Percentiles rank a stretch among this genome's conserved stretches.
phyloP scores from a whole-genome alignment of 202 grass and related monocot genomes.

The Digitaria exilis region DNA sequence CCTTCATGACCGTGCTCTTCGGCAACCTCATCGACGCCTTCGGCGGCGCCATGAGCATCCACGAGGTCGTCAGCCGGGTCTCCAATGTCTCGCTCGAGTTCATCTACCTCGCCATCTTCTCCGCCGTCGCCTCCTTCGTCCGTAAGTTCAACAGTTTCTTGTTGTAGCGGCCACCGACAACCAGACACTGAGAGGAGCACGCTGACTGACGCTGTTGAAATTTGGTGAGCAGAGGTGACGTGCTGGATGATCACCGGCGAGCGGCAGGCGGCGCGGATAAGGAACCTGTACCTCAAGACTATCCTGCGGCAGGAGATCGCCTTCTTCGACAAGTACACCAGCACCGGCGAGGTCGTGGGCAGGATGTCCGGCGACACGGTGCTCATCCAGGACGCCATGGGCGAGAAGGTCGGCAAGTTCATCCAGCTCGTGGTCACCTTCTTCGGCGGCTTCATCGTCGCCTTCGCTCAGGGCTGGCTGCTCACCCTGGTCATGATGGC shows the following conservation, averaged over 20 bases:
- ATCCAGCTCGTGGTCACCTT: conserved; percentile 77
- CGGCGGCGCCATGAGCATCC: conserved; percentile 58
- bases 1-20: conserved; percentile 87
- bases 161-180: too few relatives aligned
- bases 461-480: conserved; percentile 81
- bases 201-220: too few relatives aligned
- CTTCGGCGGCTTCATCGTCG: conserved; percentile 82
- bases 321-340: conserved; percentile 94
- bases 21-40: conserved; percentile 77
- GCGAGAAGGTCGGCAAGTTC: conserved; percentile 97
- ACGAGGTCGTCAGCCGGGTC: conserved; percentile 63
- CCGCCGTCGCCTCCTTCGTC: conserved; percentile 79
- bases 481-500: conserved; percentile 79
- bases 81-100: conserved; percentile 76
- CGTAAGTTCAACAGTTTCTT: conserved; percentile 33
- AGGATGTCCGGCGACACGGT: conserved; percentile 97
- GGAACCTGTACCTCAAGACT: conserved; percentile 88
- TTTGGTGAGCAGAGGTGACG: conserved; percentile 65
- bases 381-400: conserved; percentile 97
- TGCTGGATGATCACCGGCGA: conserved; percentile 99
- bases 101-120: conserved; percentile 70
- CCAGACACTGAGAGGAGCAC: too few relatives aligned
- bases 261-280: conserved; percentile 89
- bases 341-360: conserved; percentile 89
- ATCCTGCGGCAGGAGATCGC: conserved; percentile 93